These are phyloP conservation scores for Blastocystis sp. DNA, from an alignment of 352 stramenopile genomes.

Conservation along the genomic window DNA sequence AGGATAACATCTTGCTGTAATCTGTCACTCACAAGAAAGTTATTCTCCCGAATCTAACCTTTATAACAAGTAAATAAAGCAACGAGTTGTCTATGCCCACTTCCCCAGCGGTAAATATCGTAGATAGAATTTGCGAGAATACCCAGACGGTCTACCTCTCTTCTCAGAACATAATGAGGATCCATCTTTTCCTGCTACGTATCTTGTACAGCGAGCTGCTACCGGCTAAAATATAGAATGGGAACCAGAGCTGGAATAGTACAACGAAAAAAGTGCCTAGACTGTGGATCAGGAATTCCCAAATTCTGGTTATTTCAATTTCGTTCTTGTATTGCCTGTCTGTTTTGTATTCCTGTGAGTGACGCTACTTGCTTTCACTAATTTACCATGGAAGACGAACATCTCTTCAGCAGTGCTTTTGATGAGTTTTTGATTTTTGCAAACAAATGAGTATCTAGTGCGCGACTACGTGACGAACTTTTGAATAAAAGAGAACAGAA, in stretches of 20 bases:
- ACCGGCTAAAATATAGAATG: not conserved
- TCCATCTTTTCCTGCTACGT: not conserved
- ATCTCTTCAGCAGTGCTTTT: slow-evolving; percentile 34
- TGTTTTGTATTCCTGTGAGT: no score
- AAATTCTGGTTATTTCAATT: not conserved
- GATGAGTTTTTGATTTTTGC: not conserved
- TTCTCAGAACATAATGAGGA: not conserved
- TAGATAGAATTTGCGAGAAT: not conserved
- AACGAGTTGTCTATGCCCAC: not conserved
- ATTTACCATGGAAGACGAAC: not conserved
- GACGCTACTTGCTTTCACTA: no score
- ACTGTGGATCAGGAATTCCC: not conserved
- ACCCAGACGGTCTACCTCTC: not conserved
- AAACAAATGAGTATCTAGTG: not conserved
- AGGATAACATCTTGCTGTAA: not conserved
- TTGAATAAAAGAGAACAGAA: slow-evolving; percentile 37
- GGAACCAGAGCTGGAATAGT: not conserved
- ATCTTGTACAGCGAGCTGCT: not conserved
- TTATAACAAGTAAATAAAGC: not conserved
- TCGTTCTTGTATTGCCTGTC: no score
- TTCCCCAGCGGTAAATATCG: slow-evolving; percentile 22
- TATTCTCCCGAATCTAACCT: not conserved
- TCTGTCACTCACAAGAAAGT: not conserved
- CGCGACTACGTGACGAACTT: not conserved
- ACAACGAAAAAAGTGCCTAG: not conserved